Conservation (phyloP, 371 early-diverging fungal species). For the Syncephalis plumigaleata region DNA sequence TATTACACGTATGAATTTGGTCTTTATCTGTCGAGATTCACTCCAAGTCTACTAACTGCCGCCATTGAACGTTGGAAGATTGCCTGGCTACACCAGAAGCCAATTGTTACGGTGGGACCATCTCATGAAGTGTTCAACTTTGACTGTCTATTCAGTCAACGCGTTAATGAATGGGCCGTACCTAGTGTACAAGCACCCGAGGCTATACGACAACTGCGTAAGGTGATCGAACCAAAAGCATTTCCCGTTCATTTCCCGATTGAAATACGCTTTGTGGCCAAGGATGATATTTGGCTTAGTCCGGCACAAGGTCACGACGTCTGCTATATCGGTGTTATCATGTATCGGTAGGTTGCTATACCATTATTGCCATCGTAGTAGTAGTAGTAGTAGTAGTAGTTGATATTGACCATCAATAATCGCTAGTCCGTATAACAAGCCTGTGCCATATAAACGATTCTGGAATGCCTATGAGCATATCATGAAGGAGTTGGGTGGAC, state of each 20-base stretch:
- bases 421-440: slow-evolving; percentile 44
- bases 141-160: slow-evolving; percentile 70
- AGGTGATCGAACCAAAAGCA: slow-evolving; percentile 21
- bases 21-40: slow-evolving; percentile 35
- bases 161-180: slow-evolving; percentile 77
- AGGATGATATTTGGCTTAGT: slow-evolving; percentile 63
- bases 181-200: slow-evolving; percentile 40
- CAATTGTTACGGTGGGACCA: slow-evolving; percentile 14
- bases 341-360: slow-evolving; percentile 38
- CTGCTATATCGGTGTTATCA: slow-evolving; percentile 71
- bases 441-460: slow-evolving; percentile 55
- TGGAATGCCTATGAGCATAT: slow-evolving; percentile 63
- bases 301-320: slow-evolving; percentile 48
- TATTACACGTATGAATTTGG: slow-evolving; percentile 47
- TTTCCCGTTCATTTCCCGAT: slow-evolving; percentile 59
- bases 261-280: slow-evolving; percentile 60
- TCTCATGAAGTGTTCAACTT: slow-evolving; percentile 52
- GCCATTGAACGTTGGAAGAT: slow-evolving; percentile 22
- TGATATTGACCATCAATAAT: background rate
- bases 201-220: slow-evolving; percentile 38
- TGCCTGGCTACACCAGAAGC: slow-evolving; percentile 2
- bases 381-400: background rate
- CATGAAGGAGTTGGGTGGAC: slow-evolving; percentile 48
- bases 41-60: slow-evolving; percentile 33
- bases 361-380: background rate